Percentiles rank a stretch among this genome's conserved stretches.
phyloP scores from a whole-genome alignment of 805 yeast species.

The Starmerella geochares region DNA sequence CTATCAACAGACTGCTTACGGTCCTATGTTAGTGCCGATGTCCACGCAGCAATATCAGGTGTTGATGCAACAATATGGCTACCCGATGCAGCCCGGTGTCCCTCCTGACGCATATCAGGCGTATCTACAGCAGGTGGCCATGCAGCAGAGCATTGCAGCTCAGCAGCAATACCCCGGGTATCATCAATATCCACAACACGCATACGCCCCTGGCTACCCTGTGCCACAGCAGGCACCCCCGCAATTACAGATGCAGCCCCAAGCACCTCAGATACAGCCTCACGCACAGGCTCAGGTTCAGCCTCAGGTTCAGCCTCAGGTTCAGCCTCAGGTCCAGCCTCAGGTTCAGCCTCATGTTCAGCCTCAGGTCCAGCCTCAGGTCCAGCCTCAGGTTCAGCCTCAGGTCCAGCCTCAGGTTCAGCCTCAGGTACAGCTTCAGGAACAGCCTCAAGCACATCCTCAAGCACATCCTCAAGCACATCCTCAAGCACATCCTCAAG shows the following conservation, averaged over 20 bases:
- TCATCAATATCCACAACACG: not conserved
- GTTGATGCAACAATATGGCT: conserved; percentile 10
- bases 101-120: conserved; percentile 15
- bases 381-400: too few relatives aligned
- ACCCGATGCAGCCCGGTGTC: not conserved
- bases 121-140: conserved; percentile 13
- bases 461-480: conserved; percentile 25
- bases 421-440: not conserved
- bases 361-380: too few relatives aligned
- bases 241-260: not conserved
- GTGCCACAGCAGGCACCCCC: conserved; percentile 3
- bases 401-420: too few relatives aligned
- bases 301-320: too few relatives aligned
- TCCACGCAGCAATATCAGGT: conserved; percentile 23
- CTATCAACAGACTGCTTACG: conserved; percentile 19
- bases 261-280: not conserved
- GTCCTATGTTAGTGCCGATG: conserved; percentile 24
- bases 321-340: too few relatives aligned
- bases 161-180: conserved; percentile 12
- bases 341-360: too few relatives aligned
- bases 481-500: conserved; percentile 8
- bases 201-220: not conserved
- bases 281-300: too few relatives aligned
- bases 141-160: conserved; percentile 9
- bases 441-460: conserved; percentile 12